These are phyloP conservation scores for Saccharomycopsis malanga DNA, from an alignment of 805 yeast species.

Conservation along the genomic window DNA sequence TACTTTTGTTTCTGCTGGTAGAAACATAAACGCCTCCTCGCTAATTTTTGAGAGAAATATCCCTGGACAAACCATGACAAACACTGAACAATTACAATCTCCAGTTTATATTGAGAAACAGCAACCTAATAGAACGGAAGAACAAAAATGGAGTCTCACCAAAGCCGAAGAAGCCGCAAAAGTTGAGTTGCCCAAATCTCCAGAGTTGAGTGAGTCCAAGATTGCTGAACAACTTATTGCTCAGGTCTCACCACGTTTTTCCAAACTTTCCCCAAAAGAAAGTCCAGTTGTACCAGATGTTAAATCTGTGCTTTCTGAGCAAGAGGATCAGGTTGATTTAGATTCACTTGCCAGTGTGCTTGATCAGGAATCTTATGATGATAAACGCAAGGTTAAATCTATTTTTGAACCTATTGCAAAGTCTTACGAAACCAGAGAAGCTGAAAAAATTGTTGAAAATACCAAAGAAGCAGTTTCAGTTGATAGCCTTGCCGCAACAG, in stretches of 20 bases:
- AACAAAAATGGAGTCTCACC: not conserved
- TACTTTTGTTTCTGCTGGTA: not conserved
- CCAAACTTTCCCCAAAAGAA: not conserved
- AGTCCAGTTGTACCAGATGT: not conserved
- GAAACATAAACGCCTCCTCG: too few relatives aligned
- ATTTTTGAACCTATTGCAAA: not conserved
- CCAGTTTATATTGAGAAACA: not conserved
- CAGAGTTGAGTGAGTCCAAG: too few relatives aligned
- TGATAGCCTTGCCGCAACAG: too few relatives aligned
- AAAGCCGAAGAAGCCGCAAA: not conserved
- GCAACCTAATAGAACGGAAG: not conserved
- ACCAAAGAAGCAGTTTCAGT: not conserved
- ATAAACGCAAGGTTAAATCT: not conserved
- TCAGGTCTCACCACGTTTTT: not conserved
- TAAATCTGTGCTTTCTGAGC: constrained; percentile 2
- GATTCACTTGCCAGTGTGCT: not conserved
- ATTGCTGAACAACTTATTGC: not conserved
- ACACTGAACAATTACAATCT: not conserved
- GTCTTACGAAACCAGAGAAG: too few relatives aligned
- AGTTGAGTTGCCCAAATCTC: not conserved
- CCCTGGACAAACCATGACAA: not conserved
- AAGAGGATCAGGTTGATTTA: constrained; percentile 1
- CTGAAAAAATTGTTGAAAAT: not conserved
- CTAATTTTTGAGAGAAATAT: too few relatives aligned
- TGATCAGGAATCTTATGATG: not conserved